These are phyloP conservation scores for Teunomyces atbi DNA, from an alignment of 805 yeast genomes.

Conservation along the genomic window DNA sequence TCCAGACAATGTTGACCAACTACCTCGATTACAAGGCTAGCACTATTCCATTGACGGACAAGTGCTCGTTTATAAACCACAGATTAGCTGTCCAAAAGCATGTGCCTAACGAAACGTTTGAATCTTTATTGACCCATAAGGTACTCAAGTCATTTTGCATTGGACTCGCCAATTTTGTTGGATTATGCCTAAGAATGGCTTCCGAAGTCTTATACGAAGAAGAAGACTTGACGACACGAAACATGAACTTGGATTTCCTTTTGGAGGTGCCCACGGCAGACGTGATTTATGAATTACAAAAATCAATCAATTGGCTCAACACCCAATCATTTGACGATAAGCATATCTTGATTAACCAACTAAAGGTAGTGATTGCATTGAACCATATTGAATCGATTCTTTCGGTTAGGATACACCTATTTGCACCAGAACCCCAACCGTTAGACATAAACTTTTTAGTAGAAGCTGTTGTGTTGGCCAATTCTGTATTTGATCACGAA, in stretches of 20 bases:
- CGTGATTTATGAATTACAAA: conserved; percentile 29
- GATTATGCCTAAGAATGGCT: conserved; percentile 46
- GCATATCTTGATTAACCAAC: conserved; percentile 16
- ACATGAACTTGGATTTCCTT: conserved; percentile 49
- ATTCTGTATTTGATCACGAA: conserved; percentile 1
- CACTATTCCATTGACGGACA: background rate
- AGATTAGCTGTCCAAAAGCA: conserved; percentile 2
- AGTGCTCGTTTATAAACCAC: conserved; percentile 6
- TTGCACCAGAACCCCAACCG: background rate
- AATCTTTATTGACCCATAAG: conserved; percentile 41
- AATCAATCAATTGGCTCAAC: conserved; percentile 33
- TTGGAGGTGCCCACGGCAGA: conserved; percentile 19
- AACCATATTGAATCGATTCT: conserved; percentile 23
- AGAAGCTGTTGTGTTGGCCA: conserved; percentile 13
- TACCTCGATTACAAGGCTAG: background rate
- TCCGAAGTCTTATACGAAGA: conserved; percentile 68
- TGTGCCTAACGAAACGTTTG: conserved; percentile 11
- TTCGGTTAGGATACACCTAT: conserved; percentile 13
- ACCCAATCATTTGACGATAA: conserved; percentile 11
- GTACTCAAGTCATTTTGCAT: conserved; percentile 51
- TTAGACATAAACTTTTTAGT: conserved; percentile 14
- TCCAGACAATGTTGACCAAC: conserved; percentile 51
- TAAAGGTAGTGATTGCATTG: conserved; percentile 27
- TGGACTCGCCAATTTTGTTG: conserved; percentile 56
- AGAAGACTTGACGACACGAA: conserved; percentile 68